Evolutionary conservation across 768 basidiomycete genomes (phyloP).

Genomic region (Tulasnella sp.): DNA sequence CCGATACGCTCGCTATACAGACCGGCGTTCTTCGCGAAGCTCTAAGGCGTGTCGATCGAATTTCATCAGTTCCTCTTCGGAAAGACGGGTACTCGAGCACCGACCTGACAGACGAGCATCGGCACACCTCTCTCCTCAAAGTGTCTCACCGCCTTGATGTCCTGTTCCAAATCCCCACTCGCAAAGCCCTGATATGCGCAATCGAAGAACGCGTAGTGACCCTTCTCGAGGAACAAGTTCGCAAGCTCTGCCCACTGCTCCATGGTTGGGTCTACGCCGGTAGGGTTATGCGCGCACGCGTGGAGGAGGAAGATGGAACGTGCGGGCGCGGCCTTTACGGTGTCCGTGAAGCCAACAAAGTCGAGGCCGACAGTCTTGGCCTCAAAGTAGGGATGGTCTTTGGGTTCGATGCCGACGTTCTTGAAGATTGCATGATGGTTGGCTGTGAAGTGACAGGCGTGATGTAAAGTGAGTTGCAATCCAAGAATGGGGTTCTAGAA

Average conservation of each 20-base stretch:
- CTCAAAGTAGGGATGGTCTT: slow-evolving; percentile 91
- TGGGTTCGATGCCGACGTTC: slow-evolving; percentile 78
- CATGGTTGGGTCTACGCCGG: slow-evolving; percentile 83
- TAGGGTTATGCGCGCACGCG: slow-evolving; percentile 94
- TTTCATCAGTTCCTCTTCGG: not conserved
- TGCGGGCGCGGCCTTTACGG: slow-evolving; percentile 52
- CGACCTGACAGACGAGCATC: slow-evolving; percentile 77
- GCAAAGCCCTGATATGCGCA: slow-evolving; percentile 97
- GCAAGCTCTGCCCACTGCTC: slow-evolving; percentile 81
- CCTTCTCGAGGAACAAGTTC: slow-evolving; percentile 53
- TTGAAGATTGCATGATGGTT: slow-evolving; percentile 87
- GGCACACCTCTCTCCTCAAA: slow-evolving; percentile 69
- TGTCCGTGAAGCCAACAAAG: slow-evolving; percentile 50
- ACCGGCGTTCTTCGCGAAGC: slow-evolving; percentile 95
- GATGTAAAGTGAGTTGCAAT: not conserved
- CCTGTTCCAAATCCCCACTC: slow-evolving; percentile 79
- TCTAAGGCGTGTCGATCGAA: slow-evolving; percentile 38
- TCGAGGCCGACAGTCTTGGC: slow-evolving; percentile 81
- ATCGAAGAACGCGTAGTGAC: slow-evolving; percentile 88
- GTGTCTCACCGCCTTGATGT: slow-evolving; percentile 82
- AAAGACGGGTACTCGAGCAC: not conserved
- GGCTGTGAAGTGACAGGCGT: slow-evolving; percentile 32
- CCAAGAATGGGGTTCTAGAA: no score
- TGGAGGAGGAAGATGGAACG: slow-evolving; percentile 85
- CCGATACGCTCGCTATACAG: slow-evolving; percentile 92